Percentiles rank a stretch among this genome's conserved stretches.
phyloP scores from a whole-genome alignment of 345 rosid species.

The Citrus inodora region DNA sequence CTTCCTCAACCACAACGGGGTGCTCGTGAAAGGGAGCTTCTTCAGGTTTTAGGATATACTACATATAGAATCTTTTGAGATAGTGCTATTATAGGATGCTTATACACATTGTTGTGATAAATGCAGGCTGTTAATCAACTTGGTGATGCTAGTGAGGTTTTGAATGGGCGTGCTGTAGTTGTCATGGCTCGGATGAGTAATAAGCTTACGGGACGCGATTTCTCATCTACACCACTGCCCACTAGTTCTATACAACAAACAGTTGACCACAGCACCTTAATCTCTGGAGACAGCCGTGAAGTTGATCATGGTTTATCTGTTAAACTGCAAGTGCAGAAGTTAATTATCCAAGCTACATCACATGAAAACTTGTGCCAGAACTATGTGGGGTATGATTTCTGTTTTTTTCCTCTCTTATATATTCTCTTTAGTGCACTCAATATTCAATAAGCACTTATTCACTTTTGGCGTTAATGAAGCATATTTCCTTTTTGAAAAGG shows the following conservation, averaged over 20 bases:
- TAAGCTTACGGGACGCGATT: conserved; percentile 95
- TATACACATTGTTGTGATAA: conserved; percentile 3
- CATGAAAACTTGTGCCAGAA: conserved; percentile 95
- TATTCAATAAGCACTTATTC: neutral
- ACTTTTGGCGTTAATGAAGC: neutral
- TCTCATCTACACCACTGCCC: conserved; percentile 47
- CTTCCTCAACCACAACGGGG: conserved; percentile 91
- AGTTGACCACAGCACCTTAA: conserved; percentile 65
- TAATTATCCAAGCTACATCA: conserved; percentile 81
- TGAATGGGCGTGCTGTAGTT: conserved; percentile 88
- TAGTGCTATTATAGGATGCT: neutral
- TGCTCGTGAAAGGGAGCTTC: conserved; percentile 90
- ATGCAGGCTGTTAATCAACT: conserved; percentile 90
- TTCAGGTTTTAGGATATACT: conserved; percentile 56
- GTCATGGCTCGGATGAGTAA: conserved; percentile 95
- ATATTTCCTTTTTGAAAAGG: neutral
- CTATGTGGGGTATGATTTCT: conserved; percentile 75
- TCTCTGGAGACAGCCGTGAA: conserved; percentile 80
- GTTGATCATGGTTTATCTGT: conserved; percentile 88
- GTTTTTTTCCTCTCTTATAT: neutral
- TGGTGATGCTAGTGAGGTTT: conserved; percentile 95
- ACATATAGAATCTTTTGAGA: neutral
- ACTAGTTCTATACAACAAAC: conserved; percentile 45
- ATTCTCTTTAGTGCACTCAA: neutral
- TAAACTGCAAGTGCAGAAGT: conserved; percentile 93